phyloP scores from a whole-genome alignment of 2,329 filamentous ascomycete species.

The Pseudomassariella vexata region DNA sequence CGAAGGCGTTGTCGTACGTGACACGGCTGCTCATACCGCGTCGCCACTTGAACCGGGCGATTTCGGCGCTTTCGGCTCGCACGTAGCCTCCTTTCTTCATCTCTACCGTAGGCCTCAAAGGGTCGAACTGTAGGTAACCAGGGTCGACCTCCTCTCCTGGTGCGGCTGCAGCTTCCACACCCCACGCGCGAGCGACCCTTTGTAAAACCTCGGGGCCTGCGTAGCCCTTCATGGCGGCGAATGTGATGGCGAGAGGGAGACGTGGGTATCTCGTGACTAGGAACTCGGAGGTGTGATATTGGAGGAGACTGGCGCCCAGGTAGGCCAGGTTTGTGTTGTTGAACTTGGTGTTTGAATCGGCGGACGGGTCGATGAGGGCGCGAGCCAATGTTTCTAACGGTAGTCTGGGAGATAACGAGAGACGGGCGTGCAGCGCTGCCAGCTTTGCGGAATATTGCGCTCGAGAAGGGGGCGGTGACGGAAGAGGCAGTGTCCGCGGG shows the following conservation, averaged over 20 bases:
- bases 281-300: conserved; percentile 84
- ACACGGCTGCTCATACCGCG: conserved; percentile 71
- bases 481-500: conserved; percentile 38
- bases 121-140: conserved; percentile 76
- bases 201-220: conserved; percentile 69
- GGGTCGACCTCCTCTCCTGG: conserved; percentile 90
- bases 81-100: conserved; percentile 45
- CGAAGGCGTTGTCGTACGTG: conserved; percentile 80
- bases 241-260: conserved; percentile 81
- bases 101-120: conserved; percentile 36
- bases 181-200: conserved; percentile 78
- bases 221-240: conserved; percentile 80
- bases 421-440: conserved; percentile 82
- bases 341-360: conserved; percentile 72
- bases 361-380: conserved; percentile 78
- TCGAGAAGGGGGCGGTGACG: conserved; percentile 65
- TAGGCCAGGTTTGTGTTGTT: conserved; percentile 84
- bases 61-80: conserved; percentile 42
- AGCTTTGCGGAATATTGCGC: conserved; percentile 79
- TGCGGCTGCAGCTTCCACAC: conserved; percentile 78
- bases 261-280: conserved; percentile 86
- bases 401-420: conserved; percentile 74
- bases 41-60: conserved; percentile 49
- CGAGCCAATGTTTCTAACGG: conserved; percentile 82
- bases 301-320: conserved; percentile 76